Base-by-base conservation (phyloP, 2,329 filamentous ascomycete species). In the Fusarium fracticaudum region DNA sequence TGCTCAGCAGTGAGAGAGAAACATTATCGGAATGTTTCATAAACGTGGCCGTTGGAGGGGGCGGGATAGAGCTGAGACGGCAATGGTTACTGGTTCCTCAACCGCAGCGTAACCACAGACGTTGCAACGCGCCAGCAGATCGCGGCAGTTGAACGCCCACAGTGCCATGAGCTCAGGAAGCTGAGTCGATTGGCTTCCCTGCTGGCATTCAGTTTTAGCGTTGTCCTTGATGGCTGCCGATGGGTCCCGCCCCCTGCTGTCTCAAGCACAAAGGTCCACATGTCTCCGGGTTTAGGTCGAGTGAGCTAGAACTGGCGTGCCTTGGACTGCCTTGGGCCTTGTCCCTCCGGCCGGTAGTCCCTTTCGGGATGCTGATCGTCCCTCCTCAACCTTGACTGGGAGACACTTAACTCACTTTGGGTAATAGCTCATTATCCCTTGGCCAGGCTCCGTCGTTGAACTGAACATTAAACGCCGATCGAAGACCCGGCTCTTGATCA, bases 391-490 rank as follows among this genome's bases (percentile, higher is more conserved):
- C 75, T 69, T 74, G 70, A 76, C 70, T 70, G 64, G 64, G 70
- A 75, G 61, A 50, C 60, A 63, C 77, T 79, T 78, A 71, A 60
- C 69, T 78, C 67, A 63, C 64, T 78, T 78, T 73, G 69, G 74
- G 69, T 37, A 68, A 76, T 66, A 60, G 64, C 60, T 66, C 64
- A 59, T 64, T 74, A 57, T 72, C 62, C 61, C 71, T 75, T 45
- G 47, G 59, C 74, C 53, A 75, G 60, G 71, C 50, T 72, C 62
- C 47, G 45, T 72, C 64, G 61, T 64, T 76, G 69, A 69, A 70
- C 53, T 62, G 65, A 65, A 75, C 65, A 68, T 68, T 67, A 72
- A 70, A 75, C 80, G 79, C 79, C 79, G 79, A 78, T 80, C 80
- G 77, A 79, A 68, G 75, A 76, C 77, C 77, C 77, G 79, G 79